These are phyloP conservation scores for Pseudonectria foliicola DNA, from an alignment of 2,329 filamentous ascomycete genomes.

Conservation along the genomic window DNA sequence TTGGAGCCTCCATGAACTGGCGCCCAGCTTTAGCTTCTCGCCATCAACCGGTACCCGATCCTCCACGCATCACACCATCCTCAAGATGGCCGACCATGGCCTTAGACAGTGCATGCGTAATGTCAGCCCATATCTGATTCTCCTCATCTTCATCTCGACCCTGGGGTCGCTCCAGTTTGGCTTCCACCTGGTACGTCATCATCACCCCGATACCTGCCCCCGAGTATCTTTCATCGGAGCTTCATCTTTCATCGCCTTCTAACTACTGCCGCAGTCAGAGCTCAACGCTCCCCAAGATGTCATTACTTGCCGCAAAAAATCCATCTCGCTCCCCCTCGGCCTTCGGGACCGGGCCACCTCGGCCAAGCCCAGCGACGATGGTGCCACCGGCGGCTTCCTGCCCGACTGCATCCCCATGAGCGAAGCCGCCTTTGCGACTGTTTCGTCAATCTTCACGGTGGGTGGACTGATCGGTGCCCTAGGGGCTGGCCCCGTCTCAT, in stretches of 20 bases:
- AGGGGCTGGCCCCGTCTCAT: slow-evolving; percentile 70
- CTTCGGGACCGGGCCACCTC: slow-evolving; percentile 23
- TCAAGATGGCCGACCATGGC: slow-evolving; percentile 24
- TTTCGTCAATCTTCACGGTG: slow-evolving; percentile 86
- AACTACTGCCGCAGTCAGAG: slow-evolving; percentile 53
- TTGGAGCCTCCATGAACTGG: not conserved
- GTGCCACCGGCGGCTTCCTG: slow-evolving; percentile 32
- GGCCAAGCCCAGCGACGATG: slow-evolving; percentile 14
- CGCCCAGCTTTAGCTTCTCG: not conserved
- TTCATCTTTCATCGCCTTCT: slow-evolving; percentile 1
- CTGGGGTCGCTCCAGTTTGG: slow-evolving; percentile 90
- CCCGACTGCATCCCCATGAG: slow-evolving; percentile 86
- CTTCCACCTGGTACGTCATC: slow-evolving; percentile 69
- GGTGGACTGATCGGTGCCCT: slow-evolving; percentile 83
- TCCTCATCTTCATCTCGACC: slow-evolving; percentile 68
- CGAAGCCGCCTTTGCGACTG: slow-evolving; percentile 70
- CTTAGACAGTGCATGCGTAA: slow-evolving; percentile 29
- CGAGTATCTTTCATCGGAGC: no score
- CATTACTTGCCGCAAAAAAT: slow-evolving; percentile 69
- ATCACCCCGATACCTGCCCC: no score
- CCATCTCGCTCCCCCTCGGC: slow-evolving; percentile 26
- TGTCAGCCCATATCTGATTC: slow-evolving; percentile 70
- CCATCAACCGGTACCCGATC: no score
- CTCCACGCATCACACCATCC: not conserved
- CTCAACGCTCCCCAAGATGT: slow-evolving; percentile 93